Evolutionary conservation across 129 eudicot species (phyloP).

Genomic region (Erigeron canadensis): DNA sequence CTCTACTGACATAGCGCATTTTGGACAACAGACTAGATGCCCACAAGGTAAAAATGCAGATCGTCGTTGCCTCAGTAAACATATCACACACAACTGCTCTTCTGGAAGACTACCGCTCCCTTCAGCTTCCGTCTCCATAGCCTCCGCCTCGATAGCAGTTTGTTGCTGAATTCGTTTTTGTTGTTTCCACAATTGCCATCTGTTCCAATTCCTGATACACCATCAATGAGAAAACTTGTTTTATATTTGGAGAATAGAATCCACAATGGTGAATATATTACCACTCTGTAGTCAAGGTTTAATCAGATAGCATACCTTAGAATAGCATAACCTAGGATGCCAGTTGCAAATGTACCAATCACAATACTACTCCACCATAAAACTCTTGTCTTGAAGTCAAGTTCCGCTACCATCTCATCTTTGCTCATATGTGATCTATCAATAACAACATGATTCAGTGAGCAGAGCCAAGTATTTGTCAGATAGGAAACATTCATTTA

Average conservation of each 20-base stretch:
- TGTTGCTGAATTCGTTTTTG: slow-evolving; percentile 44
- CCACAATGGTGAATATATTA: not conserved
- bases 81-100: slow-evolving; percentile 79
- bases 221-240: not conserved
- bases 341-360: slow-evolving; percentile 66
- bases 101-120: slow-evolving; percentile 65
- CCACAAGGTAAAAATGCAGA: slow-evolving; percentile 95
- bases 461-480: slow-evolving; percentile 3
- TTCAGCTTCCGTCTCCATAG: slow-evolving; percentile 28
- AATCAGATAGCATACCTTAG: slow-evolving; percentile 49
- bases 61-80: slow-evolving; percentile 63
- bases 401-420: slow-evolving; percentile 74
- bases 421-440: slow-evolving; percentile 72
- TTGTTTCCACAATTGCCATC: slow-evolving; percentile 66
- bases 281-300: not conserved
- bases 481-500: not conserved
- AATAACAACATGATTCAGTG: slow-evolving; percentile 16
- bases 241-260: not conserved
- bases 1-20: slow-evolving; percentile 73
- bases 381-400: slow-evolving; percentile 59
- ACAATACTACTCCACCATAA: slow-evolving; percentile 70
- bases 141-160: slow-evolving; percentile 26
- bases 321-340: slow-evolving; percentile 67
- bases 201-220: slow-evolving; percentile 71
- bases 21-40: slow-evolving; percentile 79